These are phyloP conservation scores for Aphanomyces astaci DNA, from an alignment of 352 stramenopile species.

Conservation along the genomic window DNA sequence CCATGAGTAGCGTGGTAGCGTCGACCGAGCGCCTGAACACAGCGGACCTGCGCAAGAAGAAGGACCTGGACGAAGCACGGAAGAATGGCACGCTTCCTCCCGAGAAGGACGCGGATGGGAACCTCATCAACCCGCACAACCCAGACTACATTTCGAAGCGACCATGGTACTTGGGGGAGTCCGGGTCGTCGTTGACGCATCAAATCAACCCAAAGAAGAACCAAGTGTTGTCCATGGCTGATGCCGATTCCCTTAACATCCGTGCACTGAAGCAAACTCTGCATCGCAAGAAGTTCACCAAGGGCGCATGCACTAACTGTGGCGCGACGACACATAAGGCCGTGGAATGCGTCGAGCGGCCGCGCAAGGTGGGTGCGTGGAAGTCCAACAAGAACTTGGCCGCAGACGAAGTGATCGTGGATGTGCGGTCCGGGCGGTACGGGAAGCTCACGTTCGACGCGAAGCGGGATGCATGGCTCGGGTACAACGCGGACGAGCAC, in stretches of 20 bases:
- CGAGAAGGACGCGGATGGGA: constrained; percentile 85
- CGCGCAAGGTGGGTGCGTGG: constrained; percentile 86
- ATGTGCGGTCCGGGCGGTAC: constrained; percentile 81
- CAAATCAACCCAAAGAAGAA: constrained; percentile 89
- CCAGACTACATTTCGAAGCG: constrained; percentile 99
- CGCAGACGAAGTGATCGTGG: constrained; percentile 73
- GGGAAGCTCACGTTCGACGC: constrained; percentile 96
- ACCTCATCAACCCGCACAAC: constrained; percentile 99
- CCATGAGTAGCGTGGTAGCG: constrained; percentile 4
- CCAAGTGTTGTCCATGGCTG: constrained; percentile 84
- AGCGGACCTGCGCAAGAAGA: constrained; percentile 82
- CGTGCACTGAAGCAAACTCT: constrained; percentile 27
- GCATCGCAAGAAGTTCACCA: constrained; percentile 61
- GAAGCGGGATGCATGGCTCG: constrained; percentile 96
- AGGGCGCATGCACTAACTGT: constrained; percentile 93
- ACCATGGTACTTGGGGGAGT: constrained; percentile 97
- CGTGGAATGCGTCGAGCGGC: constrained; percentile 88
- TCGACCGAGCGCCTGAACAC: constrained; percentile 63
- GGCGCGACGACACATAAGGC: constrained; percentile 90
- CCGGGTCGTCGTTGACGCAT: constrained; percentile 91
- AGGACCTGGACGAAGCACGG: constrained; percentile 82
- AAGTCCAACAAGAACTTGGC: constrained; percentile 88
- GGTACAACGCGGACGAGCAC: constrained; percentile 85
- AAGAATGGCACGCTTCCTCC: constrained; percentile 83
- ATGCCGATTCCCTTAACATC: constrained; percentile 76